A percentile compares a stretch with the other conserved stretches of the same genome.
phyloP scores from a whole-genome alignment of 176 grass and related monocot genomes.

The Thalia dealbata region DNA sequence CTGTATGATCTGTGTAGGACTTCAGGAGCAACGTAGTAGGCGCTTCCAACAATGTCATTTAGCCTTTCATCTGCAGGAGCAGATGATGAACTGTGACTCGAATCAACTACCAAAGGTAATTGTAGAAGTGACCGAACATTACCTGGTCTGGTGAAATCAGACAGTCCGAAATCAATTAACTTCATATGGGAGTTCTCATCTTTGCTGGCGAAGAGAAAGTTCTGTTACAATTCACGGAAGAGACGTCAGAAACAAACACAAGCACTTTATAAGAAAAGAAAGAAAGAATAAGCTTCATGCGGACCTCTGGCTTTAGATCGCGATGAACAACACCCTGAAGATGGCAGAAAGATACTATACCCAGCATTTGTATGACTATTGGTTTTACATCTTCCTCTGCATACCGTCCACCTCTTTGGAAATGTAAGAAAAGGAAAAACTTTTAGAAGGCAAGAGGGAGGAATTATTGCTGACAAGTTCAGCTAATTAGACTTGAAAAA shows the following conservation, averaged over 20 bases:
- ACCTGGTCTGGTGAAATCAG: slow-evolving; percentile 14
- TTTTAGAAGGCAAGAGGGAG: background rate
- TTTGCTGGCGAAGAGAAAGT: slow-evolving; percentile 5
- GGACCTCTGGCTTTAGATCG: slow-evolving; percentile 18
- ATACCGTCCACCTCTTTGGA: slow-evolving; percentile 8
- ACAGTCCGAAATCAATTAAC: slow-evolving; percentile 16
- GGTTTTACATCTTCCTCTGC: slow-evolving; percentile 13
- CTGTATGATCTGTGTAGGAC: slow-evolving; percentile 17
- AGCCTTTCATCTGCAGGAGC: slow-evolving; percentile 14
- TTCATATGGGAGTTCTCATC: slow-evolving; percentile 14
- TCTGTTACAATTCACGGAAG: slow-evolving; percentile 6
- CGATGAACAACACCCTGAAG: slow-evolving; percentile 15
- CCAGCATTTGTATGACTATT: background rate
- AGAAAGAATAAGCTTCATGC: background rate
- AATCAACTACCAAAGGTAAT: background rate
- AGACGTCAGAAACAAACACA: background rate
- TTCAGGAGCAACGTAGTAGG: slow-evolving; percentile 21
- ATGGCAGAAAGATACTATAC: slow-evolving; percentile 5
- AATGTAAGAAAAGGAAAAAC: background rate
- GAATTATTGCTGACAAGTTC: background rate
- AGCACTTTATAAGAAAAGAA: background rate
- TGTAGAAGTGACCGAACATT: background rate
- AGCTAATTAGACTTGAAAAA: background rate
- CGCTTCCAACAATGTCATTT: slow-evolving; percentile 22
- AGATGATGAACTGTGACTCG: background rate